Conservation (phyloP, 2,329 filamentous ascomycete genomes). For the Trichophyton rubrum region DNA sequence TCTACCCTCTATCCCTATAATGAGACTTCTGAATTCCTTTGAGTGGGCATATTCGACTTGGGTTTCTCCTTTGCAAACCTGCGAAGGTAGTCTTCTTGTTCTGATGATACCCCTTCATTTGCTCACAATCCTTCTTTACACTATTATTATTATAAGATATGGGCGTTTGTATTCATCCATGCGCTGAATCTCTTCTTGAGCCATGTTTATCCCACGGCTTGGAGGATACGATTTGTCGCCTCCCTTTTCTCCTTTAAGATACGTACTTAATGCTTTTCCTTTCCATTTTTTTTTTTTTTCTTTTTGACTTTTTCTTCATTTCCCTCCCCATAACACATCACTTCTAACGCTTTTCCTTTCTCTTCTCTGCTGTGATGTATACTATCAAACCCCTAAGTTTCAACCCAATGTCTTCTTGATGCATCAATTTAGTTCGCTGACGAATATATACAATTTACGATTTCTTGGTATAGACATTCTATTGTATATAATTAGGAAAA, state of each 20-base stretch:
- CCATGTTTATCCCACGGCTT: background rate
- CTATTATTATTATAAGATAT: constrained; percentile 3
- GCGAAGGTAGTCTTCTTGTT: background rate
- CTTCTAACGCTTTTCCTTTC: constrained; percentile 19
- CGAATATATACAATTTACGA: constrained; percentile 2
- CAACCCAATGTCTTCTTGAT: background rate
- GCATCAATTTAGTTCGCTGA: background rate
- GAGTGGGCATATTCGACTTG: background rate
- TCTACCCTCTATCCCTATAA: background rate
- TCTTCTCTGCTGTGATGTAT: constrained; percentile 8
- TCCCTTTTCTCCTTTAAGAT: background rate
- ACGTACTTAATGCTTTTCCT: constrained; percentile 20
- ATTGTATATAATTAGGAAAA: background rate
- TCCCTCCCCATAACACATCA: constrained; percentile 8
- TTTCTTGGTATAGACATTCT: background rate
- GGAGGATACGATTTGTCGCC: background rate
- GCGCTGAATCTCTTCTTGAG: background rate
- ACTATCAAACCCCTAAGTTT: background rate
- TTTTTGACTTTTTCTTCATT: constrained; percentile 13
- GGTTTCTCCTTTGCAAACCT: background rate
- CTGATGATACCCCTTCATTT: constrained; percentile 3
- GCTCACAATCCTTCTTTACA: background rate
- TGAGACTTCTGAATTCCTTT: background rate
- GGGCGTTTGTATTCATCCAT: background rate
- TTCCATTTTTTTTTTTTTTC: constrained; percentile 13